Conservation (phyloP, 805 yeast species). For the Isabelozyma gotoi region DNA sequence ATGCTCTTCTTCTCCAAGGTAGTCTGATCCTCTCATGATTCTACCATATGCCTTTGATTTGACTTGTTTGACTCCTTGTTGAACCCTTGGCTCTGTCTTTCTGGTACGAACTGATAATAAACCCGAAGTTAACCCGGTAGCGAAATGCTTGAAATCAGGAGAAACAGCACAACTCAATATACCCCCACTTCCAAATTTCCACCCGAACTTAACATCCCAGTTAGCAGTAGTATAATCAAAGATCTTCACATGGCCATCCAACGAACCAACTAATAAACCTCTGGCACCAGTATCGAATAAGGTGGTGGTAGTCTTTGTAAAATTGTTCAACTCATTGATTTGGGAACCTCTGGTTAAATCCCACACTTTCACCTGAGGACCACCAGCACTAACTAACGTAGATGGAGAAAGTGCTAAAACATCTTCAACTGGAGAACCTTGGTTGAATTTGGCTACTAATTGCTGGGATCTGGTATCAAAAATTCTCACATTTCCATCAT, state of each 20-base stretch:
- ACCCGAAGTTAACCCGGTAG: constrained; percentile 89
- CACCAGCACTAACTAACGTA: constrained; percentile 77
- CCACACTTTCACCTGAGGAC: constrained; percentile 85
- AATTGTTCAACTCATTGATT: constrained; percentile 74
- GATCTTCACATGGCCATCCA: constrained; percentile 96
- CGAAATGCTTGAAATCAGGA: constrained; percentile 81
- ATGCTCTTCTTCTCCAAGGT: constrained; percentile 86
- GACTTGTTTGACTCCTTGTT: constrained; percentile 47
- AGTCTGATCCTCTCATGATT: constrained; percentile 89
- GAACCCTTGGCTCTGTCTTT: constrained; percentile 60
- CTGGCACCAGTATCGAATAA: constrained; percentile 69
- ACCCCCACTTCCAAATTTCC: constrained; percentile 91
- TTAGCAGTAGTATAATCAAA: constrained; percentile 71
- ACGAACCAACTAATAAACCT: constrained; percentile 88
- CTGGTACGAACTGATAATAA: constrained; percentile 85
- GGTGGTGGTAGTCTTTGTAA: constrained; percentile 91
- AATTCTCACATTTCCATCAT: constrained; percentile 82
- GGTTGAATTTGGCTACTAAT: constrained; percentile 67
- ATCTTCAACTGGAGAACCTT: constrained; percentile 75
- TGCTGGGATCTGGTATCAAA: constrained; percentile 72
- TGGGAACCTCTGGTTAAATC: constrained; percentile 78
- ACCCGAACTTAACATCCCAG: constrained; percentile 92
- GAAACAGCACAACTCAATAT: constrained; percentile 88
- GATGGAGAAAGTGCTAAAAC: constrained; percentile 73
- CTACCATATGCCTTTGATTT: constrained; percentile 69